Evolutionary conservation across 129 eudicot species (phyloP), one percentile per base, ranked within the genome.

Genomic region (Flaveria bidentis): DNA sequence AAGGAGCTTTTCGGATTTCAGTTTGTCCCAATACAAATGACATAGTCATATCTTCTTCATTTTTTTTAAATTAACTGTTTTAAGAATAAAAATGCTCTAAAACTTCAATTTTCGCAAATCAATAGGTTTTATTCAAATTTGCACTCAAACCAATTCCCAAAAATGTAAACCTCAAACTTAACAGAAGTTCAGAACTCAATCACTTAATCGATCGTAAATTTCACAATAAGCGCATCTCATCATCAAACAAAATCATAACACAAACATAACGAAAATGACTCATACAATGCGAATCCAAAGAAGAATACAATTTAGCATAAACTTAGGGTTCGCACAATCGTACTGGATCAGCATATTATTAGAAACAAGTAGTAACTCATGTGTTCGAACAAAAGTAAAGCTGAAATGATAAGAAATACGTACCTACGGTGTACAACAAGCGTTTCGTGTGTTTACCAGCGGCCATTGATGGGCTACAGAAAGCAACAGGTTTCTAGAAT

Each of bases 371-470:
- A 55, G 11, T 17, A 5, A 10, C 0, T 15, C 14, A 2, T 2
- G 33, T 20, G 20, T 20, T 57, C 2, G 9, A 60, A 25, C 67
- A 60, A 26, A 26, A 60, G 11, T 60, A 13, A 58, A 66, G 73
- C 13, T 33, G 16, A 60, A 44, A 57, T 25, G 17, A 36, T 63
- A 15, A 22, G 67, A 61, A 56, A 44, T 30, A 41, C 30, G 51
- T 68, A 84, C 84, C 75, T 57, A 62, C 41, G 76, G 58, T 68
- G 57, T 51, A 71, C 53, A 84, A 67, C 22, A 84, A 68, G 66
- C 80, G 85, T 76, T 77, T 84, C 69, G 82, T 16, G 49, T 68
- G n/a, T 67, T 69, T 78, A 68, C 53, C 69, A 76, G 72, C 76
- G 41, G 82, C 72, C 82, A 79, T 79, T 79, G 82, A 70, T 79